Percentiles rank a stretch among this genome's conserved stretches.
Conservation (phyloP, 257 asterid genomes). For the Solanum bukasovii region DNA sequence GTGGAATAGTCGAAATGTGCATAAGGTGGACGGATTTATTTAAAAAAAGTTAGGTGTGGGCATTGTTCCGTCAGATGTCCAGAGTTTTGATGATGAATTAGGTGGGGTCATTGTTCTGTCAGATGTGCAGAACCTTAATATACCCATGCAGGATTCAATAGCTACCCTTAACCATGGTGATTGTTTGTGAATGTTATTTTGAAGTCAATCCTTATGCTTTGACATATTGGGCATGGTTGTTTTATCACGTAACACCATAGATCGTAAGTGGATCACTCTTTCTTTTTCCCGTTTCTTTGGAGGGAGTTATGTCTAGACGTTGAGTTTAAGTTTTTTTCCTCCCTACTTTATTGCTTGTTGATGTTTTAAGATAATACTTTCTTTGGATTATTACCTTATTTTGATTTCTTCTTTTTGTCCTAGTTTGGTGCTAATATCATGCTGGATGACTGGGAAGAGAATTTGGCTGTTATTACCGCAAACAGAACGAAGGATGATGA, state of each 20-base stretch:
- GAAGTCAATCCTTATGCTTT: not conserved
- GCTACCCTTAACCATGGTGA: not conserved
- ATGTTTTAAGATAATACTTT: not conserved
- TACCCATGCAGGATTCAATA: not conserved
- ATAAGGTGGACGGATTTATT: not conserved
- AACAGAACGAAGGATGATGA: slow-evolving; percentile 94
- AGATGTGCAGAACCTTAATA: not conserved
- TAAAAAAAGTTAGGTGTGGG: not conserved
- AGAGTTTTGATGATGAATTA: not conserved
- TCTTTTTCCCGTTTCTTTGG: not conserved
- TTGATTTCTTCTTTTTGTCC: not conserved
- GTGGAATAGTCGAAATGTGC: not conserved
- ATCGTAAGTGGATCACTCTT: not conserved
- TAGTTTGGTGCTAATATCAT: slow-evolving; percentile 64
- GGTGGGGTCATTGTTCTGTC: not conserved
- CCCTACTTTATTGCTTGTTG: not conserved
- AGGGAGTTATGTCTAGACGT: not conserved
- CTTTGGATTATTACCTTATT: not conserved
- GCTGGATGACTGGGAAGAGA: slow-evolving; percentile 97
- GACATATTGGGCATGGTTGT: not conserved
- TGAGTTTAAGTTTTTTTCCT: not conserved
- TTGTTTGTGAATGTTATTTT: not conserved
- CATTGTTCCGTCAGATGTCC: not conserved
- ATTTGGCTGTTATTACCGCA: slow-evolving; percentile 90
- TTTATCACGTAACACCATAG: not conserved